Percentiles rank a stretch among this genome's conserved stretches.
These are phyloP conservation scores for Marchantia polymorpha DNA, from an alignment of 225 moss, liverwort and hornwort species.

Conservation along the genomic window DNA sequence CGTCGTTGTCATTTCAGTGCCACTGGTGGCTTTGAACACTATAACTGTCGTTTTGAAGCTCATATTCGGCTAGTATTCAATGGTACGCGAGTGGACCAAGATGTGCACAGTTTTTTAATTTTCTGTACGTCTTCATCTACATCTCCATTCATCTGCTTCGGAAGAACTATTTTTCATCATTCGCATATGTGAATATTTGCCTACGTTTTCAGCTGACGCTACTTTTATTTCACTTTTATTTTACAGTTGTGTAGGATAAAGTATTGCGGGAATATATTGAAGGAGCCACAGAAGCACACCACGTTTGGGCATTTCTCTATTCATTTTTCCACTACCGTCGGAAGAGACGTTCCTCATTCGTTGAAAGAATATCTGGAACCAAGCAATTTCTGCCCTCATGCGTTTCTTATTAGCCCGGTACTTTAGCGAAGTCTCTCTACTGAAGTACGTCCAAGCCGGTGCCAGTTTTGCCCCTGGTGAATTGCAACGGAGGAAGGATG, in stretches of 20 bases:
- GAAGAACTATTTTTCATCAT: background rate
- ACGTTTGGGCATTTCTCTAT: background rate
- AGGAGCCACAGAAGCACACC: background rate
- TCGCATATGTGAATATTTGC: background rate
- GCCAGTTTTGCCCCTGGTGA: too few relatives aligned
- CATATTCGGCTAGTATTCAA: slow-evolving; percentile 38
- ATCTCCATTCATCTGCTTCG: background rate
- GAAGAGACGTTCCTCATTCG: background rate
- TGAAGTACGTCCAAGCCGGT: too few relatives aligned
- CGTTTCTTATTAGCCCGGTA: too few relatives aligned
- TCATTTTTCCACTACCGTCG: background rate
- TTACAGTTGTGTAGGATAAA: background rate
- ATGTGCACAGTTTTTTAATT: too few relatives aligned
- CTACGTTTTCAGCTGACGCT: background rate
- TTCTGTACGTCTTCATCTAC: background rate
- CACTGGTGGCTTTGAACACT: slow-evolving; percentile 41
- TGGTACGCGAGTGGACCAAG: background rate
- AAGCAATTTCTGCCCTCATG: too few relatives aligned
- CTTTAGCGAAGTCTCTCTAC: too few relatives aligned
- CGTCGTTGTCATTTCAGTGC: slow-evolving; percentile 30
- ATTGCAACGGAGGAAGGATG: too few relatives aligned
- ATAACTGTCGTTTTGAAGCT: slow-evolving; percentile 46
- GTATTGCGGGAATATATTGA: background rate
- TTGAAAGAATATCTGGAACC: too few relatives aligned
- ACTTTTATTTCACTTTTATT: background rate